Evolutionary conservation across 148 eudicot genomes (phyloP), one percentile per base, ranked within the genome.

Genomic region (Dysphania ambrosioides): DNA sequence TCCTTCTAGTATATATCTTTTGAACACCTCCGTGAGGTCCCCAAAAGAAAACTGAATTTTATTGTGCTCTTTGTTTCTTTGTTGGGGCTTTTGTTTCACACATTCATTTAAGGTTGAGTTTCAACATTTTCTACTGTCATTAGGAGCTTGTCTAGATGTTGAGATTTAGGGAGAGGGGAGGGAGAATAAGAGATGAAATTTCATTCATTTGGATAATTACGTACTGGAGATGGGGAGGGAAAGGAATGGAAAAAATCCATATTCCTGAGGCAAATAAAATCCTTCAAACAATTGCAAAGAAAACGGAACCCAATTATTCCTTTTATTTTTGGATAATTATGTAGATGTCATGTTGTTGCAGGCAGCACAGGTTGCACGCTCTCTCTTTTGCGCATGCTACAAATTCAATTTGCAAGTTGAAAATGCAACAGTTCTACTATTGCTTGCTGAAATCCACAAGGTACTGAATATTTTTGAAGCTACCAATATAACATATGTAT

Each of bases 361-460:
- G 99, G 99, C 97, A 53, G 97, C 88, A 73, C 82, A 88, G 57
- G 93, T 95, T 65, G 97, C 99, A 32, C 90, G 84, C 61, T 84
- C 94, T 47, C 88, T 95, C 72, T 95, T 92, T 82, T 87, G 90
- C 91, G 83, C 83, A 86, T 95, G 97, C 79, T 89, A 92, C 87
- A 92, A 95, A 77, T 92, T 90, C 80, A 89, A 89, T 81, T 79
- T 89, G 85, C 96, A 95, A 80, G 88, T 95, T 16, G 89, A 90
- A 80, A 95, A 85, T 80, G 97, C 97, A 16, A 82, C 83, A 21
- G 89, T 90, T 85, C 92, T 95, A 51, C 88, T 95, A 30, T 84
- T 95, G 85, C 88, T 92, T 72, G 99, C 97, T 60, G 99, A 95
- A 85, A 89, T 92, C 68, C 97, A 92, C 83, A 95, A 92, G 97